Evolutionary conservation across 208 protist genomes (phyloP).

Genomic region (Crithidia expoeki): DNA sequence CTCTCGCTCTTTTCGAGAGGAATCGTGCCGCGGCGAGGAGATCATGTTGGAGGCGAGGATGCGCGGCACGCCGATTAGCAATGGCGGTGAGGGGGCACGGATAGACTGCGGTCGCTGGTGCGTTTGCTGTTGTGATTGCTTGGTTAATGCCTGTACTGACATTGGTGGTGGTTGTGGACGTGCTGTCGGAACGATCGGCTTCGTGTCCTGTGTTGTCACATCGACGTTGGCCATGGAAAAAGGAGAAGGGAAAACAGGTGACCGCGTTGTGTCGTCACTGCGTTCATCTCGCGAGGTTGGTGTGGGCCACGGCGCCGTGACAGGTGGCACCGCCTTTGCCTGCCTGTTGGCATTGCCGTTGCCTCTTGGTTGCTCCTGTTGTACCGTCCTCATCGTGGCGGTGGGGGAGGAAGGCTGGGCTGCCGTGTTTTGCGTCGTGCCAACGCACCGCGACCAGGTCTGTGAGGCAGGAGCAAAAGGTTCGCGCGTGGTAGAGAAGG

Average conservation of each 20-base stretch:
- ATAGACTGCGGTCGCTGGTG: background rate
- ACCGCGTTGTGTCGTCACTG: background rate
- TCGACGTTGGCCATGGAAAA: background rate
- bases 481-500: conserved; percentile 19
- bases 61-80: conserved; percentile 11
- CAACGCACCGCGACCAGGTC: background rate
- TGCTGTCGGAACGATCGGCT: background rate
- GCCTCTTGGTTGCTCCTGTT: background rate
- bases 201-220: background rate
- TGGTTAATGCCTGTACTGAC: background rate
- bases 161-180: background rate
- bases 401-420: background rate
- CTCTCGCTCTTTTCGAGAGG: background rate
- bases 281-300: conserved; percentile 18
- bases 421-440: background rate
- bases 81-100: conserved; percentile 1
- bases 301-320: conserved; percentile 28
- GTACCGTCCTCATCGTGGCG: background rate
- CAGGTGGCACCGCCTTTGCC: background rate
- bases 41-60: conserved; percentile 17
- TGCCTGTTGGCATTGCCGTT: background rate
- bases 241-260: background rate
- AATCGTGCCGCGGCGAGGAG: background rate
- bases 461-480: background rate
- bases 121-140: background rate